Evolutionary conservation across 257 asterid species (phyloP).

Genomic region (Rehmannia glutinosa): DNA sequence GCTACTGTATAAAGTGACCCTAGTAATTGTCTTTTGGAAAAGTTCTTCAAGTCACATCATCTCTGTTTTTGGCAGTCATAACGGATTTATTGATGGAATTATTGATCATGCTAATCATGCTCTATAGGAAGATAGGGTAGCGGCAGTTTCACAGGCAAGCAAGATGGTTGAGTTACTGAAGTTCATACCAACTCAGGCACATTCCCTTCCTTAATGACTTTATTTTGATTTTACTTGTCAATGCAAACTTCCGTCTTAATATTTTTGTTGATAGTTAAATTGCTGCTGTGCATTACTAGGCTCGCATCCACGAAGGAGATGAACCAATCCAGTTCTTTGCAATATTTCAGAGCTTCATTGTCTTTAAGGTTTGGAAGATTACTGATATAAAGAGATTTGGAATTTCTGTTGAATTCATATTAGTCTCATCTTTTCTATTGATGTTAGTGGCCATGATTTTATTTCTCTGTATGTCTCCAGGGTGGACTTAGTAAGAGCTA

Average conservation of each 20-base stretch:
- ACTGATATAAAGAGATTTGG: neutral
- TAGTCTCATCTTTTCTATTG: neutral
- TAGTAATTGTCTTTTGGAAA: neutral
- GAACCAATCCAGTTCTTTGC: conserved; percentile 94
- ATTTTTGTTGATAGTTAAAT: conserved; percentile 20
- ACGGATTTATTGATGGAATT: conserved; percentile 3
- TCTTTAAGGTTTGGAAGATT: conserved; percentile 69
- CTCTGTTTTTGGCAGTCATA: neutral
- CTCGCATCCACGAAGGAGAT: conserved; percentile 75
- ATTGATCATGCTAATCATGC: conserved; percentile 27
- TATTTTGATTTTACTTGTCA: conserved; percentile 8
- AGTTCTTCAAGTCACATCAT: neutral
- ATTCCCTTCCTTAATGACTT: conserved; percentile 21
- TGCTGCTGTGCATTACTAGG: conserved; percentile 42
- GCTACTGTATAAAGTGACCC: neutral
- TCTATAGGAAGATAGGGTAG: conserved; percentile 71
- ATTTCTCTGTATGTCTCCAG: conserved; percentile 43
- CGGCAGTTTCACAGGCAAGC: conserved; percentile 84
- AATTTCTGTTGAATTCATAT: conserved; percentile 1
- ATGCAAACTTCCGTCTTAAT: conserved; percentile 4
- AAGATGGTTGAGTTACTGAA: conserved; percentile 89
- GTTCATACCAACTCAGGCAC: conserved; percentile 85
- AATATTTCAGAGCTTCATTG: conserved; percentile 86
- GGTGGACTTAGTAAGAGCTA: conserved; percentile 95
- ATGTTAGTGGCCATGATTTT: conserved; percentile 11